Evolutionary conservation across 768 basidiomycete species (phyloP).

Genomic region (Psilocybe subaeruginosa): DNA sequence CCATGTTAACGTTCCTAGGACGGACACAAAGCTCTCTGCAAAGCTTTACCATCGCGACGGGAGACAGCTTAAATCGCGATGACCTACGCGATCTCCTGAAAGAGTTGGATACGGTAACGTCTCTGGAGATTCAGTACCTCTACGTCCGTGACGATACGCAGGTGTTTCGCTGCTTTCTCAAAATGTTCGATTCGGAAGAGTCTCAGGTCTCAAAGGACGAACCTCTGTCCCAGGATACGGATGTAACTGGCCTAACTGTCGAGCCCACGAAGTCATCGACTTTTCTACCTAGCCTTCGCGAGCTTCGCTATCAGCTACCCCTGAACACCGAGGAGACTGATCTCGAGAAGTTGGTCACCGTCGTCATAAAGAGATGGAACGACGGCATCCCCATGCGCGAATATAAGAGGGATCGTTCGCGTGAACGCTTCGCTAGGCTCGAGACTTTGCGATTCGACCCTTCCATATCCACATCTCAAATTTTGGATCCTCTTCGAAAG

Average conservation of each 20-base stretch:
- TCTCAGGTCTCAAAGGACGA: background rate
- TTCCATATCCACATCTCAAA: background rate
- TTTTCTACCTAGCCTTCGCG: background rate
- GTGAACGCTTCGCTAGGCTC: background rate
- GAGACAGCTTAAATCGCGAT: background rate
- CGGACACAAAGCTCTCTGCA: background rate
- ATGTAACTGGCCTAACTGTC: background rate
- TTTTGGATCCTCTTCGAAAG: background rate
- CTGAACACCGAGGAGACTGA: background rate
- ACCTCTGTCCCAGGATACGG: background rate
- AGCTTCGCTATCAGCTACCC: conserved; percentile 1
- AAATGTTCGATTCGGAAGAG: background rate
- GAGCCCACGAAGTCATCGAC: background rate
- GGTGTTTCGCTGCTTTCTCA: background rate
- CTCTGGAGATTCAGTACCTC: background rate
- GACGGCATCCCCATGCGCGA: background rate
- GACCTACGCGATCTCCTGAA: background rate
- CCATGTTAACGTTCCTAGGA: background rate
- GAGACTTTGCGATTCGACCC: background rate
- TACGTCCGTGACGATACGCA: background rate
- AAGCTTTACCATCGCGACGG: background rate
- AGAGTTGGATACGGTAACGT: background rate
- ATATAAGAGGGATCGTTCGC: background rate
- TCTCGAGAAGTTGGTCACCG: background rate
- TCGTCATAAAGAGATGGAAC: background rate